These are phyloP conservation scores for Cystobasidium ongulense DNA, from an alignment of 768 basidiomycete species.

Conservation along the genomic window DNA sequence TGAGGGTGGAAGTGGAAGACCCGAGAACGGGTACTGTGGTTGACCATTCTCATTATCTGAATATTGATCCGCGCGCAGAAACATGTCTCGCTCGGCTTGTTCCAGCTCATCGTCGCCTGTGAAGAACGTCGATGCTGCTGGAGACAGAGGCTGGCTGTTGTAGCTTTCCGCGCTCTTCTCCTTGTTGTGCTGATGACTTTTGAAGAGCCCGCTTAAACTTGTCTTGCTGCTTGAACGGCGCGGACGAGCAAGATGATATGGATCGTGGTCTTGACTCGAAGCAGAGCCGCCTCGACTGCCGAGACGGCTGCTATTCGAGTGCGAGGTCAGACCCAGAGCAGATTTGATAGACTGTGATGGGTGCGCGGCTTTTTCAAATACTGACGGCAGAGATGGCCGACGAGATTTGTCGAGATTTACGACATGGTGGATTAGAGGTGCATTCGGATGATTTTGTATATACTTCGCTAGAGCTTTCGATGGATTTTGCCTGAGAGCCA, in stretches of 20 bases:
- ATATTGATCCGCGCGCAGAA: slow-evolving; percentile 1
- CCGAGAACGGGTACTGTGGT: neutral
- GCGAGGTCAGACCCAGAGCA: slow-evolving; percentile 40
- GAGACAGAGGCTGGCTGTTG: slow-evolving; percentile 18
- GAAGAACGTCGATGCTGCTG: slow-evolving; percentile 25
- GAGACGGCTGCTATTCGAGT: neutral
- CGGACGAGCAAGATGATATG: slow-evolving; percentile 11
- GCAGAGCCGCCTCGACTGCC: slow-evolving; percentile 8
- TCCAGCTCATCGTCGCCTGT: slow-evolving; percentile 29
- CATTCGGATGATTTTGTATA: neutral
- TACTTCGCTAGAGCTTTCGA: neutral
- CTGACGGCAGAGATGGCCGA: slow-evolving; percentile 47
- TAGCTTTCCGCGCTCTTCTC: neutral
- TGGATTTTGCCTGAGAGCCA: slow-evolving; percentile 16
- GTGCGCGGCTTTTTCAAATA: slow-evolving; percentile 48
- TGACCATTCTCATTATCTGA: neutral
- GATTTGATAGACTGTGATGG: slow-evolving; percentile 43
- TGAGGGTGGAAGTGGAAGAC: neutral
- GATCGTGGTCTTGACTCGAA: slow-evolving; percentile 14
- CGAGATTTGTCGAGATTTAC: slow-evolving; percentile 30
- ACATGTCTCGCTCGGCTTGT: slow-evolving; percentile 23
- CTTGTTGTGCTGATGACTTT: neutral
- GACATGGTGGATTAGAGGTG: slow-evolving; percentile 22
- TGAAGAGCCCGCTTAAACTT: slow-evolving; percentile 7
- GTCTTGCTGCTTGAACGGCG: slow-evolving; percentile 15